Evolutionary conservation across 2,329 filamentous ascomycete species (phyloP), one percentile per base, ranked within the genome.

Genomic region (Fusarium sp.): DNA sequence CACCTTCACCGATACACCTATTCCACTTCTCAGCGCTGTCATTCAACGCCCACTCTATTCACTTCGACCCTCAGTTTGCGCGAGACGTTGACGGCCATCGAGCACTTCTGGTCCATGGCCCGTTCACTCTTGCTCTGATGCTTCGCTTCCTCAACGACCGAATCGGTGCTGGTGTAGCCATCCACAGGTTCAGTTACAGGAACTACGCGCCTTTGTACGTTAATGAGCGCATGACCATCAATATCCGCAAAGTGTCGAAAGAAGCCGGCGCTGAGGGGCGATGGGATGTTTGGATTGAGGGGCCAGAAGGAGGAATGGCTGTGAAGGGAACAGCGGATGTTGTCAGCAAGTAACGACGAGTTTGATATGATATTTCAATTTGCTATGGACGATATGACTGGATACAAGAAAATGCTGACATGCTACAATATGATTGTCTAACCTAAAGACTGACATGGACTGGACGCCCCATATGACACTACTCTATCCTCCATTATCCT

Each of bases 21-120:
- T 97, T 97, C 83, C 90, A 95, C 65, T 98, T 95, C 85, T 96
- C 93, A 25, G 94, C 94, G 0, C 88, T 99, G 38, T 95, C 93
- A 5, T 95, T 94, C 85, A 99, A 99, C 81, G 94, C 94, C 3
- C 96, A 99, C 82, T 86, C 88, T 21, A 98, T 99, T 75, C 96
- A 99, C 82, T 86, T 97, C 27, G 93, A 98, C 80, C 87, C 86
- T 3, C 78, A 86, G 46, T 97, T 94, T 82, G 91, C 90, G 57
- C 87, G 87, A 42, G 84, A 88, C 18, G 84, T 91, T 18, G 96
- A 98, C 80, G 93, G 93, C 16, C 91, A 97, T 79, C 86, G 86
- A 10, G 88, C 91, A 67, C 84, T 94, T 31, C 86, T 98, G 21
- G 93, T 98, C 61, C 96, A 98, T 77, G 96, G 96, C 0, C 95